Percentiles rank a stretch among this genome's conserved stretches.
Conservation (phyloP, 164 flowering plant genomes). For the Stephania japonica region DNA sequence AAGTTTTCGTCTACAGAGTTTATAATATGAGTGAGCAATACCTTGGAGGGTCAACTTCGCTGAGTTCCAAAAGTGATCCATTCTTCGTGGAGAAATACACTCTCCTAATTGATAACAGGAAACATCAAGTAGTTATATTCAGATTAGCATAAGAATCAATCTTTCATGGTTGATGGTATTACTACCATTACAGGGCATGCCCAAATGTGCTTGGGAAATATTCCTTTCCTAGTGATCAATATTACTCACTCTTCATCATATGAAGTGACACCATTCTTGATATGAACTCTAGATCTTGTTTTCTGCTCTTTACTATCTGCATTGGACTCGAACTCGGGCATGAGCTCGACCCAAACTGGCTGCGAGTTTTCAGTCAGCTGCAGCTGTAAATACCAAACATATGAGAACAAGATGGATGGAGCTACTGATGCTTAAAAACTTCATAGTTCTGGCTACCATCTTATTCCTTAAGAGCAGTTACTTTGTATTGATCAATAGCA, state of each 20-base stretch:
- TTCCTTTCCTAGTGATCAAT: constrained; percentile 4
- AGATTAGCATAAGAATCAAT: neutral
- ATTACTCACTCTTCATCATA: constrained; percentile 58
- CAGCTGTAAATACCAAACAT: constrained; percentile 53
- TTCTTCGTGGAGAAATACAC: constrained; percentile 56
- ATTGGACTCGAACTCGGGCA: constrained; percentile 23
- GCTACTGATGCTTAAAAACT: neutral
- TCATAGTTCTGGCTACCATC: neutral
- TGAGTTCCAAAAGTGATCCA: constrained; percentile 60
- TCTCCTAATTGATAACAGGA: constrained; percentile 35
- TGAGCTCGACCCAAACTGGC: constrained; percentile 59
- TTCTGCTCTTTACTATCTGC: constrained; percentile 28
- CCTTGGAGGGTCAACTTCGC: constrained; percentile 49
- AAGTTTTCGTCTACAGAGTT: neutral
- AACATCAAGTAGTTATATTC: constrained; percentile 10
- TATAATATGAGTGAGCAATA: constrained; percentile 15
- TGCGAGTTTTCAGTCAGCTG: constrained; percentile 50
- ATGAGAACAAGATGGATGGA: neutral
- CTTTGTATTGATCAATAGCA: neutral
- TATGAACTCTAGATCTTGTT: constrained; percentile 21
- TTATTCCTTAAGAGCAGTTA: neutral
- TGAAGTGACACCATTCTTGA: constrained; percentile 61
- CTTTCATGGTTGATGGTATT: neutral
- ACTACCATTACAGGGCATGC: neutral
- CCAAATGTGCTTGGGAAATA: constrained; percentile 1